Conservation (phyloP, 176 grass and related monocot genomes). For the Eragrostis nindensis region DNA sequence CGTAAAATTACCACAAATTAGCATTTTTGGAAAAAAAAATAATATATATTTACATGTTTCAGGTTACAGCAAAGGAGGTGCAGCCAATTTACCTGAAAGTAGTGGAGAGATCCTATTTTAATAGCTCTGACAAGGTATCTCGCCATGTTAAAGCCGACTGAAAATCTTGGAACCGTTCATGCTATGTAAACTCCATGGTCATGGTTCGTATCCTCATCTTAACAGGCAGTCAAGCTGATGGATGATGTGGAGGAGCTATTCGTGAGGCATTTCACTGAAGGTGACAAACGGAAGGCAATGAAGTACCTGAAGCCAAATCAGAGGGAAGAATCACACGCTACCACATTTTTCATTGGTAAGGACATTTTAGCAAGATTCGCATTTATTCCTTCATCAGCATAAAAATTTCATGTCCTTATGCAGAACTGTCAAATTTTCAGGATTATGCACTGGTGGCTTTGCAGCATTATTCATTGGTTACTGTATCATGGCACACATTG, state of each 20-base stretch:
- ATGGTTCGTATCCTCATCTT: constrained; percentile 28
- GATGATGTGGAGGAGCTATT: constrained; percentile 94
- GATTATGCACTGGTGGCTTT: constrained; percentile 79
- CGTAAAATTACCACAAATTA: constrained; percentile 40
- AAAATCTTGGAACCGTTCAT: constrained; percentile 12
- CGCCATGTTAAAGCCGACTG: not conserved
- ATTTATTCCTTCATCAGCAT: constrained; percentile 24
- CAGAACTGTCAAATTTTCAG: constrained; percentile 50
- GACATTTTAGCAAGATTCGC: constrained; percentile 26
- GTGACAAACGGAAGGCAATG: constrained; percentile 89
- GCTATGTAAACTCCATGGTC: constrained; percentile 11
- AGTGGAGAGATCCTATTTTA: constrained; percentile 97
- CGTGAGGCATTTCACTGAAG: constrained; percentile 74
- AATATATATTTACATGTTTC: constrained; percentile 32
- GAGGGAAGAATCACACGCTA: constrained; percentile 75
- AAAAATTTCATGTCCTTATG: constrained; percentile 37
- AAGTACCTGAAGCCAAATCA: constrained; percentile 93
- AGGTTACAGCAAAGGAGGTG: constrained; percentile 84
- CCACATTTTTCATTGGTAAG: constrained; percentile 96
- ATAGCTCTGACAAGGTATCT: constrained; percentile 87
- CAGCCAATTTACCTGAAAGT: constrained; percentile 82
- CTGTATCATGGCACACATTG: constrained; percentile 84
- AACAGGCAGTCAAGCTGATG: constrained; percentile 82
- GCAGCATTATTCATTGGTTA: constrained; percentile 83
- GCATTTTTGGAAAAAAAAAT: constrained; percentile 9